These are phyloP conservation scores for Pleurozium schreberi DNA, from an alignment of 225 moss, liverwort and hornwort genomes.

Conservation along the genomic window DNA sequence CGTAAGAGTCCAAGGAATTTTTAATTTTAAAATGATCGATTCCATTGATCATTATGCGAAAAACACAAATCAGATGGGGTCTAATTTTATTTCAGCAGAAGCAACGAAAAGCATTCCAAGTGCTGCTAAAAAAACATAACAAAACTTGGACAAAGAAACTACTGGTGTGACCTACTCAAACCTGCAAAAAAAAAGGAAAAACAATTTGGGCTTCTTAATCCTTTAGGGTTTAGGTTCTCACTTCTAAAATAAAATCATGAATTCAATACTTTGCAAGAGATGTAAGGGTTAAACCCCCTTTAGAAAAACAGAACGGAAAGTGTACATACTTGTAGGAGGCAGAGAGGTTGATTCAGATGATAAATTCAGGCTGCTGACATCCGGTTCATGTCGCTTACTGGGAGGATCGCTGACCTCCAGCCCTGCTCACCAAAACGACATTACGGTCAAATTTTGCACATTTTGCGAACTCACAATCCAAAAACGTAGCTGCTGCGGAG, in stretches of 20 bases:
- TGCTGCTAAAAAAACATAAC: background rate
- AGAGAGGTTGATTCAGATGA: constrained; percentile 8
- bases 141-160: background rate
- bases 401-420: constrained; percentile 54
- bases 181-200: background rate
- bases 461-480: background rate
- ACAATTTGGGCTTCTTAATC: background rate
- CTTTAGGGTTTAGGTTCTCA: background rate
- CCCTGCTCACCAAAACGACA: constrained; percentile 24
- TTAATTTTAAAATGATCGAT: too few species aligned
- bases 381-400: constrained; percentile 45
- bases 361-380: constrained; percentile 24
- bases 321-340: constrained; percentile 21
- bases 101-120: too few species aligned
- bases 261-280: background rate
- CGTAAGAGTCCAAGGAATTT: background rate
- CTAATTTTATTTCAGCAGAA: background rate
- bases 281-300: background rate
- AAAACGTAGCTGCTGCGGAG: background rate
- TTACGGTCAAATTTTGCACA: background rate
- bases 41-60: background rate
- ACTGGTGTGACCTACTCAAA: background rate
- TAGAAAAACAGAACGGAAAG: background rate
- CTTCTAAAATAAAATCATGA: background rate
- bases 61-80: background rate